Base-by-base conservation (phyloP, 179 eudicot genomes). In the Gypsophila paniculata region DNA sequence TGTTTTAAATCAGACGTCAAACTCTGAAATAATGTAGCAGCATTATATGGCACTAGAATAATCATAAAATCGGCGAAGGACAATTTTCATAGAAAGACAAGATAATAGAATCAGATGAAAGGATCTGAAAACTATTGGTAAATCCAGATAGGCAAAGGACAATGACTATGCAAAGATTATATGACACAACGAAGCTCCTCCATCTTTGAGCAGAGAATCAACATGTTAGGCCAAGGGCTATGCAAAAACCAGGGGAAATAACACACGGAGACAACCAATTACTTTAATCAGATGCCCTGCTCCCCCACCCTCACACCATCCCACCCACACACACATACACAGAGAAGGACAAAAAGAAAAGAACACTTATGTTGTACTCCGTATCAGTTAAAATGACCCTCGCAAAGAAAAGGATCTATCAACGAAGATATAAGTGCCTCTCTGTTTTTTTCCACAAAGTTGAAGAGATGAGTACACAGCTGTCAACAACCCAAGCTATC, bases 401-500 rank as follows among this genome's bases (percentile, higher is more conserved):
- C 23, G 11, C 34, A 65, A 65, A 14, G 54, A 18, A 65, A 65
- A 14, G 54, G 34, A 19, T 44, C 8, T 65, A 65, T 23, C 44
- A 10, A 19, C 21, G 15, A 48, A 44, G 53, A 21, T 63, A 10
- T 6, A 63, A 42, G 6, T 65, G 69, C 53, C n/a, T n/a, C 48
- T 44, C 53, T 65, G 26, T 44, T 11, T 65, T 21, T 42, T 25
- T 18, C 21, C 9, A 18, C n/a, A 6, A 44, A 65, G 4, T 18
- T 63, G 14, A 46, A 12, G 53, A 44, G 53, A 65, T 42, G 54
- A 42, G 7, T 63, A 38, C 69, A 21, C 42, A 48, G 32, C 15
- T 65, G 32, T 19, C 15, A 22, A 62, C 69, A 42, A 42, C 69
- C 69, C n/a, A 65, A 65, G 32, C 53, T 15, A 42, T 22, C 51